phyloP scores from a whole-genome alignment of 305 asterid genomes.

The Stenogyne calaminthoides region DNA sequence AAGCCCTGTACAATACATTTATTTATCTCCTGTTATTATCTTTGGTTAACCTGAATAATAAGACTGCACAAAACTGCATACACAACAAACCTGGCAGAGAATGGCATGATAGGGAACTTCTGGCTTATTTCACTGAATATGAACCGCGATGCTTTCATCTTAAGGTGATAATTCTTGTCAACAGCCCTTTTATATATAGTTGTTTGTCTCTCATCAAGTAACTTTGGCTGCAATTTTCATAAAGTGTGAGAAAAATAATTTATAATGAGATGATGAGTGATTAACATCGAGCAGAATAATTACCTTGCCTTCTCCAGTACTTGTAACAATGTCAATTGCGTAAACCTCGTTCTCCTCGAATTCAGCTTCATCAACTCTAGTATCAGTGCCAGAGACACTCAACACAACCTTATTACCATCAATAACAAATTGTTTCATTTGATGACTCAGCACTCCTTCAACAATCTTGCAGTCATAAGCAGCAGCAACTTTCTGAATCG shows the following conservation, averaged over 20 bases:
- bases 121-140: conserved; percentile 72
- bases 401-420: conserved; percentile 95
- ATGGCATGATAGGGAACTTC: conserved; percentile 87
- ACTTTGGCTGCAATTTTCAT: conserved; percentile 59
- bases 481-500: conserved; percentile 94
- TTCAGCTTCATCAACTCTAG: conserved; percentile 92
- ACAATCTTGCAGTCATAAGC: conserved; percentile 96
- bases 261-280: not conserved
- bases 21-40: conserved; percentile 10
- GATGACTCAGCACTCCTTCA: conserved; percentile 96
- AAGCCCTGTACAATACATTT: conserved; percentile 56
- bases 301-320: conserved; percentile 95
- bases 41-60: not conserved
- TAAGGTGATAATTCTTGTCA: conserved; percentile 65
- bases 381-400: conserved; percentile 71
- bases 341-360: conserved; percentile 98
- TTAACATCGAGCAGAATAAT: not conserved
- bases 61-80: not conserved
- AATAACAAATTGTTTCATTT: conserved; percentile 93
- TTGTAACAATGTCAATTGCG: conserved; percentile 77
- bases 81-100: conserved; percentile 67
- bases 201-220: conserved; percentile 76
- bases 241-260: not conserved
- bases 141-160: conserved; percentile 80
- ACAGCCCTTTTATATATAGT: conserved; percentile 77